Evolutionary conservation across 2,329 filamentous ascomycete genomes (phyloP), one percentile per base, ranked within the genome.

Genomic region (Metarhizium humberi): DNA sequence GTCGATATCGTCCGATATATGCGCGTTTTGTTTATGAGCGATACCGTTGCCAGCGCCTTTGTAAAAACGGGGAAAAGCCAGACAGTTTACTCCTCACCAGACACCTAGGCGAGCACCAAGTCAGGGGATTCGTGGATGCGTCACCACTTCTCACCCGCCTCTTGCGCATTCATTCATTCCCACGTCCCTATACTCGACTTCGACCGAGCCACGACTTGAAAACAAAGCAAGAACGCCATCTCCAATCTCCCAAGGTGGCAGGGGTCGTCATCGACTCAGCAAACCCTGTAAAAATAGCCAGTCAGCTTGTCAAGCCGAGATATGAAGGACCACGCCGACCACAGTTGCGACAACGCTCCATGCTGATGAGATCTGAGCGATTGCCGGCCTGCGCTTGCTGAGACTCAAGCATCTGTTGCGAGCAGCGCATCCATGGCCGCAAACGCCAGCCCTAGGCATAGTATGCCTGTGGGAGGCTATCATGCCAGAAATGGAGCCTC

Each of bases 371-470:
- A 38, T 47, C 40, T 47, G 20, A 42, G 18, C 36, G 36, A 43
- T 16, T 13, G 8, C 34, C 14, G 54, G 54, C 45, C 54, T 38
- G 54, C 50, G 50, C 36, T 52, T 56, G 20, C 45, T 53, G 50
- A 50, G 52, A 38, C 13, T 46, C 50, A 29, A 11, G 30, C 45
- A 48, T n/a, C 25, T 48, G 25, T 32, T 38, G 34, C 38, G 46
- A 32, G 43, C 42, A 52, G 56, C 50, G 32, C 40, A 51, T 55
- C 64, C 56, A 66, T 71, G 62, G 69, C 69, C 56, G 60, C 61
- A 57, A 63, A 67, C 61, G 62, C 63, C 57, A 63, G 67, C 61
- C 62, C 63, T 55, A 62, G 63, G 58, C 61, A 66, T 56, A 63
- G 62, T 52, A 63, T 66, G 55, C 63, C 68, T 49, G 57, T 66